These are phyloP conservation scores for Hanseniaspora jakobsenii DNA, from an alignment of 805 yeast species.

Conservation along the genomic window DNA sequence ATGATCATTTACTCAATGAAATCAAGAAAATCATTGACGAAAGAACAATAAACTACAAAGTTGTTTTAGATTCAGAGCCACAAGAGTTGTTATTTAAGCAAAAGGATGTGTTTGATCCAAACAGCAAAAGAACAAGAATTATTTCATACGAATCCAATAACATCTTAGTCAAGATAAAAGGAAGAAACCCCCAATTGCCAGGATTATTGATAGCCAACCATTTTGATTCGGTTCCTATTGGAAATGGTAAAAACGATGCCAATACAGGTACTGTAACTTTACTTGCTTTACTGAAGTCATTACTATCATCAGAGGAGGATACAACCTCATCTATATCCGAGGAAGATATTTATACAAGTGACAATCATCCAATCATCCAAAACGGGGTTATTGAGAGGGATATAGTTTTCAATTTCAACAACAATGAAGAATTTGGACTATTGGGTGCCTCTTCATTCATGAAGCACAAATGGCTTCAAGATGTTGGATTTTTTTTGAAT, in stretches of 20 bases:
- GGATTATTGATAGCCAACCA: conserved; percentile 75
- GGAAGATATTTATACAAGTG: no score
- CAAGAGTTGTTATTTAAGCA: conserved; percentile 39
- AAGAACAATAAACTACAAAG: conserved; percentile 19
- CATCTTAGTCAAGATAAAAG: conserved; percentile 62
- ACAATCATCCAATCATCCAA: conserved; percentile 12
- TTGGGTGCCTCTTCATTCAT: conserved; percentile 63
- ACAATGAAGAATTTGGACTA: conserved; percentile 80
- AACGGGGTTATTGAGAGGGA: conserved; percentile 53
- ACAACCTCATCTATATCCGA: no score
- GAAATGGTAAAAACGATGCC: conserved; percentile 82
- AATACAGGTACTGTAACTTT: conserved; percentile 80
- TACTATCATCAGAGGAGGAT: no score
- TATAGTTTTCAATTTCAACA: conserved; percentile 71
- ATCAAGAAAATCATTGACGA: conserved; percentile 28
- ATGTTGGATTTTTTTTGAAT: conserved; percentile 57
- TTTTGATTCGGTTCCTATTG: conserved; percentile 78
- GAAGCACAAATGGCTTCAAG: conserved; percentile 56
- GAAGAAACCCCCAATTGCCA: conserved; percentile 42
- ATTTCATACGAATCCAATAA: conserved; percentile 77
- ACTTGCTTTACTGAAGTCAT: conserved; percentile 53
- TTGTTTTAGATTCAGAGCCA: conserved; percentile 30
- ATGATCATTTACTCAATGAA: conserved; percentile 45
- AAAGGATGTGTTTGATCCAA: conserved; percentile 35
- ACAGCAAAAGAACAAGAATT: conserved; percentile 35